Evolutionary conservation across 2,329 filamentous ascomycete genomes (phyloP), one percentile per base, ranked within the genome.

Genomic region (Furcasterigmium sp.): DNA sequence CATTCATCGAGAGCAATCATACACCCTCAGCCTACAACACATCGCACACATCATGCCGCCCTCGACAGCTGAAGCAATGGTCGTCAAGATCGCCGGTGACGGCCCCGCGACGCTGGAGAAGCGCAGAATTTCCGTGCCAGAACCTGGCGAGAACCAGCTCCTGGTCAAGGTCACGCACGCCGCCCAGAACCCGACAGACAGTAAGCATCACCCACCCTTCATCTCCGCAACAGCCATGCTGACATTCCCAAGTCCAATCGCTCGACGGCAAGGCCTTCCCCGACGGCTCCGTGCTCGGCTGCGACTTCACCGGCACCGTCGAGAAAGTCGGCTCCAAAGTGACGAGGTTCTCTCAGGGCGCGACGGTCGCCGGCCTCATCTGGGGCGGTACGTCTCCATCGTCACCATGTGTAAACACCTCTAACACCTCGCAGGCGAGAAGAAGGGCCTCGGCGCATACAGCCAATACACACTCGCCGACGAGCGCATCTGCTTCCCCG

Each of bases 401-500:
- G 13, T 1, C 34, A 4, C 5, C 11, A 20, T 26, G 14, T 7
- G 8, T 10, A 18, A 15, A 21, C 37, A 38, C 36, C 2, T 2
- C 6, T n/a, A 5, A 4, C n/a, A n/a, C n/a, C n/a, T n/a, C n/a
- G 20, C 11, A 48, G 56, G 54, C 7, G 52, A 58, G 47, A 49
- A 53, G 40, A 53, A 53, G 42, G 60, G 61, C 0, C 42, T 66
- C 1, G 68, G 68, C 2, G 67, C 56, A 1, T 69, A 64, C 45
- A 59, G 59, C 37, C 52, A 68, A 44, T 68, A 70, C 34, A 57
- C 57, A 1, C 30, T 72, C 3, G 67, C 66, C 1, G 61, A 72
- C 29, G 60, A 69, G 36, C 44, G 49, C 6, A 68, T 70, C 41
- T 65, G 56, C 43, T 71, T 69, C 50, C 58, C 58, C 8, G 44